Evolutionary conservation across 371 early-diverging fungal species (phyloP), one percentile per base, ranked within the genome.

Genomic region (Mucor indicus): DNA sequence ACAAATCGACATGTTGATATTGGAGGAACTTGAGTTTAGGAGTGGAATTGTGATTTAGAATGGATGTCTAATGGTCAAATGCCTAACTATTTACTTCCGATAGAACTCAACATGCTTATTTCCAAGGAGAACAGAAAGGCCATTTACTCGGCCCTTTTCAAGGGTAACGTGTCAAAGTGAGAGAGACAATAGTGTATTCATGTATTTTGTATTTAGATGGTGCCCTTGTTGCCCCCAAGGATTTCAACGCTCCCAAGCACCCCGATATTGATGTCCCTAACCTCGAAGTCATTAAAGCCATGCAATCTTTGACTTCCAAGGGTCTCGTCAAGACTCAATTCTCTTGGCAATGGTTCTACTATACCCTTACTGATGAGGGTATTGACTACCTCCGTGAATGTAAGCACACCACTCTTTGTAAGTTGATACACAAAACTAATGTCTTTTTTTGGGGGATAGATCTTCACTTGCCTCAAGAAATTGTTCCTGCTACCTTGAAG

Each of bases 291-390:
- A 95, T 98, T 87, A 99, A 98, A 90, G 90, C 95, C 52, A 84
- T 97, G 69, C 97, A 96, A 85, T 95, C 94, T 53, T 85, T 98
- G 77, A 81, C 85, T 70, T 98, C 98, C 66, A 90, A 87, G 72
- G 96, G 93, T 64, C 90, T 72, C 58, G 97, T 98, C 74, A 92
- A 88, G 82, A 91, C 91, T 69, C 90, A 89, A 69, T 99, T 99
- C 92, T 94, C 95, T 65, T 99, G 99, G 99, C 98, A 96, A 72
- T 93, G 94, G 87, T 98, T 92, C 82, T 99, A 99, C 91, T 98
- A 98, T 85, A 92, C 89, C 72, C 83, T 99, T 64, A 98, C 96
- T 72, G 87, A 94, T 72, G 91, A 89, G 78, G 98, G 98, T 80
- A 95, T 98, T 68, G 93, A 90, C 70, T 96, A 95, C 81, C 86